Base-by-base conservation (phyloP, 192 early-diverging fungal species). In the Coemansia sp. region DNA sequence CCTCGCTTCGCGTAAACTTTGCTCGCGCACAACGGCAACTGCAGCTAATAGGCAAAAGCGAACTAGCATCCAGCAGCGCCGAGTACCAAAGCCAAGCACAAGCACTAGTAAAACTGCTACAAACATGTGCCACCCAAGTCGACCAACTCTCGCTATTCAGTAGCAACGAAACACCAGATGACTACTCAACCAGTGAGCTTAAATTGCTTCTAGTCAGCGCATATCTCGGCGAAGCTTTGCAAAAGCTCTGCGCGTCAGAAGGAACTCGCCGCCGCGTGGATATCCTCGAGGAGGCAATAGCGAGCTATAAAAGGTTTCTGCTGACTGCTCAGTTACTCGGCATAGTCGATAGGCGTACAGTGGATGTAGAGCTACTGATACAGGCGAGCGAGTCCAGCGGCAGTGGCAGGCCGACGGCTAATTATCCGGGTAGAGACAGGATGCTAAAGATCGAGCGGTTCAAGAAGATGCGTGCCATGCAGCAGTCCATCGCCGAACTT, bases 101-200 rank as follows among this genome's bases (percentile, higher is more conserved):
- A 2, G 39, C 20, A 9, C 45, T 82, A n/a, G 67, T 73, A 22
- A 38, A 43, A 15, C 74, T 68, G 29, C 45, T 82, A 6, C 54
- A 54, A 20, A 35, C 29, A 12, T 82, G 79, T 39, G 22, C 60
- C 14, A 43, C 40, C 15, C 79, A 82, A 25, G 56, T 70, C 14
- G 62, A 67, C 20, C 70, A 84, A 19, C 86, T 95, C 6, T 84
- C 82, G 27, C 67, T 97, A 35, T 97, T 98, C 68, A 94, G 92
- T 69, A 82, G 73, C 20, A 97, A 98, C 76, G 96, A 98, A 67
- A 86, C 87, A 17, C 62, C 93, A 47, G 94, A 98, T 6, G 96
- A 98, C 74, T 89, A 96, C 32, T 89, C 88, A 41, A 91, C 94
- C 7, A 78, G 82, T 20, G 93, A 96, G 73, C 83, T 98, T 22